Evolutionary conservation across 768 basidiomycete genomes (phyloP), one percentile per base, ranked within the genome.

Genomic region (Gloeopeniophorella convolvens): DNA sequence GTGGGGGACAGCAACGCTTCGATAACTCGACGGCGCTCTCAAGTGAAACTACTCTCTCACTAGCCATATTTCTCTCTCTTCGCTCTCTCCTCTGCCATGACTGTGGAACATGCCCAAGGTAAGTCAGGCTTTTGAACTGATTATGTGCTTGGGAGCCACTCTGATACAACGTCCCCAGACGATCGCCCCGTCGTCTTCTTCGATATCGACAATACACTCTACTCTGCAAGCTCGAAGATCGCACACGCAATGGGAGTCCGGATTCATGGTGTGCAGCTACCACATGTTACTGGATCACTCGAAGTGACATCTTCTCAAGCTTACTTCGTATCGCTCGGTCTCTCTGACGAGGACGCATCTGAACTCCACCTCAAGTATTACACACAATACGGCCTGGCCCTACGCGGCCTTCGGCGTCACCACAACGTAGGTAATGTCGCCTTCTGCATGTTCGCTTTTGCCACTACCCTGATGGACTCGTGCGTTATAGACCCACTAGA

Each of bases 181-280:
- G 73, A 77, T 32, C 78, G 81, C 12, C 66, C 66, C 54, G 67
- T 89, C 42, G 72, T 89, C 43, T 91, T 82, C 78, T 79, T 92
- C 53, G 89, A 91, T 62, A 88, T 92, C 51, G 90, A 92, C 66
- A 91, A 93, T 60, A 90, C 89, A 3, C 73, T 93, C 13, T 93
- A 92, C 64, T 86, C 88, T 7, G 79, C 85, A 0, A 82, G 76
- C 58, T 72, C 80, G 16, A 80, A 74, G 64, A 87, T 92, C 45
- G 80, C 83, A 4, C 78, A 85, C 54, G 82, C 77, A 15, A 91
- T 93, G 90, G 82, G 83, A 11, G 66, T 80, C 53, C 77, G 79
- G 44, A 91, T 91, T 43, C 87, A 89, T 59, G 79, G 89, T 83
- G 58, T 40, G 70, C 54, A 5, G 2, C 30, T 11, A 20, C 0